Evolutionary conservation across 202 grass and related monocot genomes (phyloP), one percentile per base, ranked within the genome.

Genomic region (Zoysia matrella): DNA sequence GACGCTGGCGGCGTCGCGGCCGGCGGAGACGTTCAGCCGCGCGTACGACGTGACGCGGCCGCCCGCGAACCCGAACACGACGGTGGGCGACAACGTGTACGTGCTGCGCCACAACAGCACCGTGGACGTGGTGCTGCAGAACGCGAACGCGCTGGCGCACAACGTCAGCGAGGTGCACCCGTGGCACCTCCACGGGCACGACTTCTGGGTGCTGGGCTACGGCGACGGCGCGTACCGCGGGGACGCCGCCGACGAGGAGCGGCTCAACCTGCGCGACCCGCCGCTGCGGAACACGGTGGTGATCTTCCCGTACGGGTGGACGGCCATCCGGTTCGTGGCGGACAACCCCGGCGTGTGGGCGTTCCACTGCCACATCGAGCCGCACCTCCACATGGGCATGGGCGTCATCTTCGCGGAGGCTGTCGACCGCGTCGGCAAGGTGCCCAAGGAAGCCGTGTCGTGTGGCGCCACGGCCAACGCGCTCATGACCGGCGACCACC

Each of bases 361-460:
- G 77, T 97, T 94, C 77, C 91, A 97, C 75, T 97, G 91, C 85
- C 91, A 94, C 53, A 97, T 92, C 76, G 94, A 97, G 65, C 94
- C 91, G 57, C 94, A 97, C 80, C 77, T 97, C 14, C 89, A 97
- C 50, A 94, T 94, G 94, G 91, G 94, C 12, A 94, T 94, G 94
- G 94, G 91, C 60, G 83, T 91, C 49, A 36, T 97, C 57, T 82
- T 97, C 73, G 61, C 90, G 51, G 94, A 97, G 72, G 94, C 89
- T 3, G 40, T 88, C 2, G 77, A 97, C 11, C 74, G 60, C 62
- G 79, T 74, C 12, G 80, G 55, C 47, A 44, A 86, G 47, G 88
- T 97, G 73, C 94, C 91, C 43, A 93, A 54, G 45, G 89, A 97
- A 39, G 82, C 89, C n/a, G 18, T 92, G 15, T 46, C 42, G 0